A percentile compares a stretch with the other conserved stretches of the same genome.
Evolutionary conservation across 768 basidiomycete genomes (phyloP).

Genomic region (Trichaptum fuscoviolaceum): DNA sequence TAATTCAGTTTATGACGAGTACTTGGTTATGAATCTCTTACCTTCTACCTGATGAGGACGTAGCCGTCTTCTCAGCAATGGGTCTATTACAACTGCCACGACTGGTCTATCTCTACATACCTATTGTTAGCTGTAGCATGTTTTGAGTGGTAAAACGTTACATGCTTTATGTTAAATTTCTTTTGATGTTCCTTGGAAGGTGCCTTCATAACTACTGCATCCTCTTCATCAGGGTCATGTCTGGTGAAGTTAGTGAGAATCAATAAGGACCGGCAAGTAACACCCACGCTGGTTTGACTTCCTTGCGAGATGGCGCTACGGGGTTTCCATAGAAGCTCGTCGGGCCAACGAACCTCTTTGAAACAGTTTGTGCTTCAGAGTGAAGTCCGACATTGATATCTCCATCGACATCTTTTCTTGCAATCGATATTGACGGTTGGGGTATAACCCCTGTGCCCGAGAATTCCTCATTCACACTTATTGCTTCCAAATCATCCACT

Average conservation of each 20-base stretch:
- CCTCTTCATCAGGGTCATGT: constrained; percentile 70
- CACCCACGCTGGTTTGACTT: constrained; percentile 42
- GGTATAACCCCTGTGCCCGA: background rate
- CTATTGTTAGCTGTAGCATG: background rate
- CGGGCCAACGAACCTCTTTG: constrained; percentile 43
- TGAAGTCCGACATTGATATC: constrained; percentile 18
- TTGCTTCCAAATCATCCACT: background rate
- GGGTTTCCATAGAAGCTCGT: constrained; percentile 56
- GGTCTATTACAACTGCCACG: constrained; percentile 86
- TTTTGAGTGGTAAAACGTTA: background rate
- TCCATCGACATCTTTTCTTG: background rate
- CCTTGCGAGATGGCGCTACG: constrained; percentile 24
- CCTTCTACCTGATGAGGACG: constrained; percentile 91
- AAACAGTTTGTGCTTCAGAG: constrained; percentile 5
- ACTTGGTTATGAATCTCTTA: constrained; percentile 19
- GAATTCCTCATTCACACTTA: background rate
- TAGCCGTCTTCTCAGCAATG: constrained; percentile 68
- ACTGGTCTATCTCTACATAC: constrained; percentile 50
- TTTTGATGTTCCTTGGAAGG: constrained; percentile 64
- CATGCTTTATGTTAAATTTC: constrained; percentile 67
- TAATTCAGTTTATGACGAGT: constrained; percentile 4
- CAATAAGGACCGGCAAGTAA: background rate
- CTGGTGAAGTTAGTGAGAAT: constrained; percentile 29
- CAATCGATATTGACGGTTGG: background rate
- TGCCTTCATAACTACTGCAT: constrained; percentile 81